A percentile compares a stretch with the other conserved stretches of the same genome.
Conservation (phyloP, 116 monocot genomes). For the Cymodocea nodosa region DNA sequence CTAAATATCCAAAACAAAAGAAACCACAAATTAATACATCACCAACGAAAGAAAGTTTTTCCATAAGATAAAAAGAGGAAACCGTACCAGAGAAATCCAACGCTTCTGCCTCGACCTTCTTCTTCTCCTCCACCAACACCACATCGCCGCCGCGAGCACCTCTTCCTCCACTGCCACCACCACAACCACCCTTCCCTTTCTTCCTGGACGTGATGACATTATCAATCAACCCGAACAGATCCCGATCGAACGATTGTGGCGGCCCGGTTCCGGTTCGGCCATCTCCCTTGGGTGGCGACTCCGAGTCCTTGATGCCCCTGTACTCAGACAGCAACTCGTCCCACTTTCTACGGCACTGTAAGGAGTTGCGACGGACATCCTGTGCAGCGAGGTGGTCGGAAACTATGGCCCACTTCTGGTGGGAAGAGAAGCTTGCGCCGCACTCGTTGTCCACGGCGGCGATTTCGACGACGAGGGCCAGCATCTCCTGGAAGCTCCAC, state of each 20-base stretch:
- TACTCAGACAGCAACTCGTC: slow-evolving; percentile 11
- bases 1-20: too few relatives aligned
- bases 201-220: neutral
- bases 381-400: slow-evolving; percentile 9
- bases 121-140: neutral
- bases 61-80: neutral
- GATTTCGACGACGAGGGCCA: slow-evolving; percentile 10
- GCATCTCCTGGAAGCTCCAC: slow-evolving; percentile 14
- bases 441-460: slow-evolving; percentile 14
- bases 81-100: neutral
- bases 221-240: slow-evolving; percentile 15
- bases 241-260: slow-evolving; percentile 7
- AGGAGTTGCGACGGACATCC: slow-evolving; percentile 2
- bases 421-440: slow-evolving; percentile 9
- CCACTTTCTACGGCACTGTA: slow-evolving; percentile 18
- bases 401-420: slow-evolving; percentile 21
- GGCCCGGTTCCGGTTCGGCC: neutral
- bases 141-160: neutral
- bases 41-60: neutral
- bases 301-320: slow-evolving; percentile 8
- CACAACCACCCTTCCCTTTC: neutral
- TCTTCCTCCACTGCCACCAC: neutral
- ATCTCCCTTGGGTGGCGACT: neutral
- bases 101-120: neutral
- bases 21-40: neutral